Conservation (phyloP, 192 early-diverging fungal genomes). For the Gigaspora rosea region DNA sequence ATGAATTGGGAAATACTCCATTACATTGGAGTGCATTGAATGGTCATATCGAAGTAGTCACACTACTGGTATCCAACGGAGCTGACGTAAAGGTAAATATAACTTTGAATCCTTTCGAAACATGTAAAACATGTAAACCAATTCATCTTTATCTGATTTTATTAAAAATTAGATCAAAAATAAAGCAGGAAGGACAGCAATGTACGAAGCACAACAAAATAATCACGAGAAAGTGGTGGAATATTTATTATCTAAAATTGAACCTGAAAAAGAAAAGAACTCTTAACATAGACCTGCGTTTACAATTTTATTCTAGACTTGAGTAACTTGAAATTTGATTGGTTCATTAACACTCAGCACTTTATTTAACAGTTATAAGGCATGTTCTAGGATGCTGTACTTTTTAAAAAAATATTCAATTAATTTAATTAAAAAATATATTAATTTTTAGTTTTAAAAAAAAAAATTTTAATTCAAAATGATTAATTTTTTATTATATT, state of each 20-base stretch:
- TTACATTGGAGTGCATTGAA: slow-evolving; percentile 88
- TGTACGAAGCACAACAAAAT: slow-evolving; percentile 50
- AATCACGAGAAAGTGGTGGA: slow-evolving; percentile 49
- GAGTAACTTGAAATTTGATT: no score
- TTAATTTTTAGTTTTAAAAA: no score
- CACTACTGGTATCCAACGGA: slow-evolving; percentile 61
- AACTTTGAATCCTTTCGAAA: neutral
- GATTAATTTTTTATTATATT: no score
- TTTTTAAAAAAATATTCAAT: no score
- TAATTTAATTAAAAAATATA: no score
- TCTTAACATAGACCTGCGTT: neutral
- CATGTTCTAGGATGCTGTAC: no score
- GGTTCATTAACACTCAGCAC: no score
- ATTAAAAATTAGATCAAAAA: slow-evolving; percentile 42
- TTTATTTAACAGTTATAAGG: no score
- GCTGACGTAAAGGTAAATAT: slow-evolving; percentile 60
- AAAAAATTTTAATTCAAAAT: no score
- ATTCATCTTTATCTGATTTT: neutral
- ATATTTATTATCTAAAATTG: slow-evolving; percentile 44
- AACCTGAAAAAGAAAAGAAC: slow-evolving; percentile 18
- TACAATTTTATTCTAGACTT: no score
- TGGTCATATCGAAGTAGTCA: slow-evolving; percentile 69
- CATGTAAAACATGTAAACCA: neutral
- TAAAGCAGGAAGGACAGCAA: slow-evolving; percentile 39
- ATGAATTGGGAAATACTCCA: slow-evolving; percentile 68